A percentile compares a stretch with the other conserved stretches of the same genome.
Evolutionary conservation across 2,329 filamentous ascomycete species (phyloP).

Genomic region (Cercospora janseana): DNA sequence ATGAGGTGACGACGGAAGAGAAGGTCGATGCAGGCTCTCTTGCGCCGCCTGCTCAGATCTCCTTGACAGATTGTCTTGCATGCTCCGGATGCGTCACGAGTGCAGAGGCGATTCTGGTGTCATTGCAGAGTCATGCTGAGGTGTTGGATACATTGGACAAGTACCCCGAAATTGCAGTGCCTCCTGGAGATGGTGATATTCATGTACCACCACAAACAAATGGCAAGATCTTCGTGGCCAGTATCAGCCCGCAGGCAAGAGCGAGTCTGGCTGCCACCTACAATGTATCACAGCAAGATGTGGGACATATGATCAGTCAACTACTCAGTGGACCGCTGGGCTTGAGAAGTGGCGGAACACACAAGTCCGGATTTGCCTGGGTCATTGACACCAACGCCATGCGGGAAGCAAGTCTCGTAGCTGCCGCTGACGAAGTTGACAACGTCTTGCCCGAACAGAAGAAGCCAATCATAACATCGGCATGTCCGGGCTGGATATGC

Average conservation of each 20-base stretch:
- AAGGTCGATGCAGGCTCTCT: slow-evolving; percentile 55
- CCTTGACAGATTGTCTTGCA: slow-evolving; percentile 92
- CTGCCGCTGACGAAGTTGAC: slow-evolving; percentile 49
- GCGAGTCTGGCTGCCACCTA: slow-evolving; percentile 86
- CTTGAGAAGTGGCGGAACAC: slow-evolving; percentile 65
- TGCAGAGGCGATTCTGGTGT: slow-evolving; percentile 94
- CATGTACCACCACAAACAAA: slow-evolving; percentile 35
- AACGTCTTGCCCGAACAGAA: slow-evolving; percentile 43
- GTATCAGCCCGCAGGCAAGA: slow-evolving; percentile 85
- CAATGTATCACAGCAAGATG: slow-evolving; percentile 69
- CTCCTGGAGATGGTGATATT: neutral
- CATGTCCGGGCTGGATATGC: slow-evolving; percentile 97
- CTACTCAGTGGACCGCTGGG: slow-evolving; percentile 70
- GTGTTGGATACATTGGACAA: slow-evolving; percentile 79
- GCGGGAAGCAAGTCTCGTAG: slow-evolving; percentile 76
- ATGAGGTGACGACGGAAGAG: slow-evolving; percentile 94
- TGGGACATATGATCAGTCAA: slow-evolving; percentile 78
- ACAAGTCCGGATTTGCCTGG: slow-evolving; percentile 80
- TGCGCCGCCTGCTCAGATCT: slow-evolving; percentile 80
- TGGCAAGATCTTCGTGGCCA: slow-evolving; percentile 83
- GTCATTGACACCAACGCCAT: slow-evolving; percentile 85
- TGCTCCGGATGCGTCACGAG: slow-evolving; percentile 98
- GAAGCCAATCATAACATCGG: slow-evolving; percentile 75
- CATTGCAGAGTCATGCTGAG: slow-evolving; percentile 88
- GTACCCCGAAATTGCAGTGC: slow-evolving; percentile 34